A percentile compares a stretch with the other conserved stretches of the same genome.
These are phyloP conservation scores for Talaromyces atroroseus DNA, from an alignment of 2,329 filamentous ascomycete genomes.

Conservation along the genomic window DNA sequence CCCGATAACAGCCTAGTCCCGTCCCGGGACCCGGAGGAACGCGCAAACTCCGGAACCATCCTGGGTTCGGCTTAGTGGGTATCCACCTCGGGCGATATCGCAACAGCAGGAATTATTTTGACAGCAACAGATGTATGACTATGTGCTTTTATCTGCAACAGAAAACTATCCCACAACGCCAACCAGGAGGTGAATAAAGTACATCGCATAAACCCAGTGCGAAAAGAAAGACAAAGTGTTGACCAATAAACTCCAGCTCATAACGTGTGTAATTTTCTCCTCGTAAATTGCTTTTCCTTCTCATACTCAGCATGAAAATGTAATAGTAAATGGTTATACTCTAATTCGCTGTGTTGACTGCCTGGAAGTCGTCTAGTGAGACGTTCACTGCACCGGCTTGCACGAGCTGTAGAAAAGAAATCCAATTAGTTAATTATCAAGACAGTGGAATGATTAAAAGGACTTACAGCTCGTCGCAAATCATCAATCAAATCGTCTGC, in stretches of 20 bases:
- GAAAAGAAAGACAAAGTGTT: too few relatives aligned
- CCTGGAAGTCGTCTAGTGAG: conserved; percentile 75
- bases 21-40: neutral
- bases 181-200: neutral
- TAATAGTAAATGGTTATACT: neutral
- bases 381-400: conserved; percentile 90
- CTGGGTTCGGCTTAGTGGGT: neutral
- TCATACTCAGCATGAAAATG: neutral
- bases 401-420: conserved; percentile 58
- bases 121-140: neutral
- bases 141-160: neutral
- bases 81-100: neutral
- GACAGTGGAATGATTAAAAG: neutral
- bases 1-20: neutral
- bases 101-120: neutral
- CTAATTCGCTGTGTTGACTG: conserved; percentile 30
- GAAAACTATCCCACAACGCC: neutral
- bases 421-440: neutral
- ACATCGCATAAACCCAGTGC: neutral
- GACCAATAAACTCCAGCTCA: neutral
- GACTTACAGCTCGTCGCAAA: conserved; percentile 77
- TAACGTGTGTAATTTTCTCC: neutral
- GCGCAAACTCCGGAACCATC: neutral
- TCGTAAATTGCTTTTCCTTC: neutral
- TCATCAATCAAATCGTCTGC: conserved; percentile 88